A percentile compares a stretch with the other conserved stretches of the same genome.
These are phyloP conservation scores for Adansonia grandidieri DNA, from an alignment of 441 rosid species.

Conservation along the genomic window DNA sequence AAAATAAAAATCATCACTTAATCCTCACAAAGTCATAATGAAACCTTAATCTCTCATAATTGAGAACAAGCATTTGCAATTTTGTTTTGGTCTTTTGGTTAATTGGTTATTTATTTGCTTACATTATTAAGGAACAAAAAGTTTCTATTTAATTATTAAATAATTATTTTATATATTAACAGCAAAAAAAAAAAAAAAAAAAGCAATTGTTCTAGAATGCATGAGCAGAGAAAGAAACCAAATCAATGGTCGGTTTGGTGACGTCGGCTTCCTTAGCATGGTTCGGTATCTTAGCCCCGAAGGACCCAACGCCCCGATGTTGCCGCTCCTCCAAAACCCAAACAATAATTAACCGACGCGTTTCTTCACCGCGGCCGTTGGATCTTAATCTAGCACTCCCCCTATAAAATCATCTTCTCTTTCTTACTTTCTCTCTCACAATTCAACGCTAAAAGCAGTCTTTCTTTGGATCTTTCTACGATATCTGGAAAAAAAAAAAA, in stretches of 20 bases:
- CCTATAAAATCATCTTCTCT: neutral
- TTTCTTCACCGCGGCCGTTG: neutral
- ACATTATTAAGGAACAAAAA: no score
- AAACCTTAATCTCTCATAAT: no score
- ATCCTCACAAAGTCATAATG: no score
- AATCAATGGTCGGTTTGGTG: neutral
- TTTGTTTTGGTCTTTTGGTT: no score
- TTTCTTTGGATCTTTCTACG: neutral
- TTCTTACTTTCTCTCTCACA: neutral
- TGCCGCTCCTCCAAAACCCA: neutral
- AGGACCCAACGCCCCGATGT: neutral
- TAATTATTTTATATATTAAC: no score
- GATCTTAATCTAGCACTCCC: neutral
- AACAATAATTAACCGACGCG: neutral
- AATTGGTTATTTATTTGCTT: no score
- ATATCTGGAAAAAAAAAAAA: no score
- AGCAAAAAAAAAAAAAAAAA: no score
- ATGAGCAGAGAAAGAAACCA: neutral
- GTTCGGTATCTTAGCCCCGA: neutral
- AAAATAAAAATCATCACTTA: no score
- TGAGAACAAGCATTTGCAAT: no score
- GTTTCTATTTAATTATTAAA: no score
- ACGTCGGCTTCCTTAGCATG: constrained; percentile 1
- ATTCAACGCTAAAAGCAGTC: neutral
- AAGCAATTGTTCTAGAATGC: no score